A percentile compares a stretch with the other conserved stretches of the same genome.
Evolutionary conservation across 805 yeast species (phyloP).

Genomic region (Gaillardinia entomophila): DNA sequence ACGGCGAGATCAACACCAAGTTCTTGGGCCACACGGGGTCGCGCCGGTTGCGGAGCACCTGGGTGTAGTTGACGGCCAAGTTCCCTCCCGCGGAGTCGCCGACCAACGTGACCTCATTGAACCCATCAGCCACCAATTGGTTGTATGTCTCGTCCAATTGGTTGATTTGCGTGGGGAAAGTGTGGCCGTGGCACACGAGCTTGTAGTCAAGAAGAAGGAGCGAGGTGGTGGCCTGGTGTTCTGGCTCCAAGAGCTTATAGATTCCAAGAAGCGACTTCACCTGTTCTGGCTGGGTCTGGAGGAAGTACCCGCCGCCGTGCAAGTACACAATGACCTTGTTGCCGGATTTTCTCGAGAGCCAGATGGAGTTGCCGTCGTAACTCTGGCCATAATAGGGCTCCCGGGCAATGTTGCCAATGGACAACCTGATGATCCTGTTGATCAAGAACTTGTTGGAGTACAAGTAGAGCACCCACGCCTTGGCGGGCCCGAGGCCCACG

Average conservation of each 20-base stretch:
- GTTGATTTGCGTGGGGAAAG: constrained; percentile 26
- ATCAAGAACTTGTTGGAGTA: constrained; percentile 9
- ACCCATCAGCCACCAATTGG: constrained; percentile 14
- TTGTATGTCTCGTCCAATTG: constrained; percentile 24
- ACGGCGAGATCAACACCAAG: constrained; percentile 28
- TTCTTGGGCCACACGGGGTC: constrained; percentile 17
- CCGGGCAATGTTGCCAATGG: background rate
- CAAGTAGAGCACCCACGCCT: constrained; percentile 7
- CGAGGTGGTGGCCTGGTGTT: constrained; percentile 10
- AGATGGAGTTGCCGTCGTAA: constrained; percentile 23
- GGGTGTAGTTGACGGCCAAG: constrained; percentile 24
- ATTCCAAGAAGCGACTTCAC: constrained; percentile 22
- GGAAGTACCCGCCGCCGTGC: constrained; percentile 38
- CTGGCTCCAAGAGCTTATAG: constrained; percentile 21
- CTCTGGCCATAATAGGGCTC: constrained; percentile 26
- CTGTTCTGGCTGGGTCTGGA: constrained; percentile 25
- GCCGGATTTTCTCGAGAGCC: constrained; percentile 21
- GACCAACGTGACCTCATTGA: constrained; percentile 24
- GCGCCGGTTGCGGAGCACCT: constrained; percentile 14
- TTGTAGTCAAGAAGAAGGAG: constrained; percentile 20
- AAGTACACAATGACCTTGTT: constrained; percentile 28
- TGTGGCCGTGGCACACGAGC: constrained; percentile 21
- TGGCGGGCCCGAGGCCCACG: constrained; percentile 7
- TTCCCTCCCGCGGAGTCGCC: constrained; percentile 43
- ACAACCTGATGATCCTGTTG: constrained; percentile 5